phyloP scores from a whole-genome alignment of 495 filamentous ascomycete species.

The Geoglossum glabrum region DNA sequence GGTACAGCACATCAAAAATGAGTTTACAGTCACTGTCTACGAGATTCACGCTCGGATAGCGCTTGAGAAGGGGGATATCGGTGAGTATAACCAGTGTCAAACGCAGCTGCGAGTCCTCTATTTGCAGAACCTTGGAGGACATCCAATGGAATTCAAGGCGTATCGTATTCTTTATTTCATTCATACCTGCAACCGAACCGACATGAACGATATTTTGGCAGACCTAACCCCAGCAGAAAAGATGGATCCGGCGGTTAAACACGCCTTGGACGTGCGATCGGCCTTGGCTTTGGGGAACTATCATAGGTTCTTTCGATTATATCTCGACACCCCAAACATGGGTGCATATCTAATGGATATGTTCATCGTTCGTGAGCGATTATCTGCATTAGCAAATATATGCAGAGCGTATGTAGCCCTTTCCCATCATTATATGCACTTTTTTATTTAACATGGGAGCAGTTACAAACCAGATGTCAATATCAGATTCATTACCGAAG shows the following conservation, averaged over 20 bases:
- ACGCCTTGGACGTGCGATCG: constrained; percentile 80
- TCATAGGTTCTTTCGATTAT: constrained; percentile 90
- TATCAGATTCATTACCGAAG: constrained; percentile 81
- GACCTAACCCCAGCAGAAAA: constrained; percentile 97
- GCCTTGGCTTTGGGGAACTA: constrained; percentile 87
- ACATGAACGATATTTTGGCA: constrained; percentile 92
- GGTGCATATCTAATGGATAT: constrained; percentile 97
- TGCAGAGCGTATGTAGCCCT: constrained; percentile 72
- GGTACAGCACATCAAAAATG: constrained; percentile 87
- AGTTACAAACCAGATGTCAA: constrained; percentile 85
- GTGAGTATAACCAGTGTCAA: constrained; percentile 99
- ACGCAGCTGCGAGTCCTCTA: constrained; percentile 89
- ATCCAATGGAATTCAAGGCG: constrained; percentile 89
- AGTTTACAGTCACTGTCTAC: constrained; percentile 89
- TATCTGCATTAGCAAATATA: constrained; percentile 72
- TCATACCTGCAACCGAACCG: constrained; percentile 93
- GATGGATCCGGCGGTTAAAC: constrained; percentile 59
- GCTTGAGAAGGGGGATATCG: constrained; percentile 93
- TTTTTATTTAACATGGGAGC: background rate
- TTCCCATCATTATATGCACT: background rate
- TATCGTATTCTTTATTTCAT: constrained; percentile 99
- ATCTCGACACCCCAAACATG: constrained; percentile 90
- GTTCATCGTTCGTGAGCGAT: constrained; percentile 85
- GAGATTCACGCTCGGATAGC: constrained; percentile 96
- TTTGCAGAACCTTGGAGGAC: constrained; percentile 63